Base-by-base conservation (phyloP, 2,329 filamentous ascomycete species). In the Alternaria atra region DNA sequence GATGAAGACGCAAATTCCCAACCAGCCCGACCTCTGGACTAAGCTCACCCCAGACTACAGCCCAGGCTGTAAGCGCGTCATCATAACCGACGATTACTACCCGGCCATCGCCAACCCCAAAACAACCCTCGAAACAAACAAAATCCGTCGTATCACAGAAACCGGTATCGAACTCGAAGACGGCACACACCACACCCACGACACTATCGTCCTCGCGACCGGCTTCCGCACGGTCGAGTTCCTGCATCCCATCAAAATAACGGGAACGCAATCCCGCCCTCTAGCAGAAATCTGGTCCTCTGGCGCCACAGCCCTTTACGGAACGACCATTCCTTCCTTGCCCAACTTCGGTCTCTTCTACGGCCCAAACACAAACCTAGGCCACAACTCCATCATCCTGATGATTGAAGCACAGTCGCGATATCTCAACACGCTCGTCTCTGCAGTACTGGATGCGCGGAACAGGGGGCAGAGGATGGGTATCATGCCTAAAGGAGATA, bases 151-250 rank as follows among this genome's bases (percentile, higher is more conserved):
- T 5, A 82, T 87, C 50, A 83, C 81, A 0, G 75, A 75, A 5
- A 80, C 72, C 0, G 83, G 84, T 0, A 81, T 89, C 51, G 76
- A 82, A 25, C 80, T 85, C 17, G 61, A 74, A 0, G 79, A 77
- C 2, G 81, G 77, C 3, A 64, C 58, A 2, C 79, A 79, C n/a
- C 73, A 81, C 43, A 80, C 84, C 20, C 84, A 84, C 67, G 86
- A 89, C 67, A 72, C 88, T 17, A 80, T 89, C 13, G 77, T 89
- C 25, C 80, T 85, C 7, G 87, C 87, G 0, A 89, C 86, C 0
- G 87, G 87, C 0, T 89, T 89, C 78, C 80, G 82, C 25, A 84
- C 86, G 0, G 81, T 85, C 0, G 83, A 88, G 46, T 89, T 89
- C 73, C 81, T 89, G 79, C 80, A 84, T 65, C 85, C 86, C 0